Evolutionary conservation across 2,329 filamentous ascomycete genomes (phyloP).

Genomic region (Ophiobolus disseminans): DNA sequence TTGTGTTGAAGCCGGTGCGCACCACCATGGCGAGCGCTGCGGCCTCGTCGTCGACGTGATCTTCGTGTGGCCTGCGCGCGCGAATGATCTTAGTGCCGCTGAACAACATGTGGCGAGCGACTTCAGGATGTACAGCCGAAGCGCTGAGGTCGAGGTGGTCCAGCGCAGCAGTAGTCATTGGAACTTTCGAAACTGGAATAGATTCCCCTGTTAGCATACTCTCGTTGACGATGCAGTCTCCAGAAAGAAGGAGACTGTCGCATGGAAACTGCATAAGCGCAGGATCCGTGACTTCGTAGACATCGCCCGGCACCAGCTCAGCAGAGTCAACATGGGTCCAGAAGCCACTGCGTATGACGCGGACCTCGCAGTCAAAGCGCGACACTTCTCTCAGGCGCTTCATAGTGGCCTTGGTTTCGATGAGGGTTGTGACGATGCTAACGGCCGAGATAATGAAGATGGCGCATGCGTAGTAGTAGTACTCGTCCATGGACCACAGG

Average conservation of each 20-base stretch:
- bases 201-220: conserved; percentile 99
- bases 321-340: conserved; percentile 88
- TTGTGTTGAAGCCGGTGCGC: conserved; percentile 95
- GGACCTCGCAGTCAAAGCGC: conserved; percentile 91
- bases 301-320: conserved; percentile 91
- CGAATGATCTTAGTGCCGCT: conserved; percentile 95
- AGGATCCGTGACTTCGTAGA: conserved; percentile 96
- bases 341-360: conserved; percentile 92
- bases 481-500: conserved; percentile 93
- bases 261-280: conserved; percentile 86
- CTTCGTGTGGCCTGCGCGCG: conserved; percentile 84
- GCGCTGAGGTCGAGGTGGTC: conserved; percentile 77
- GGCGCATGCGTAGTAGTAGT: conserved; percentile 96
- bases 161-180: conserved; percentile 82
- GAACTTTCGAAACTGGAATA: conserved; percentile 91
- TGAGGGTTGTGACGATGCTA: conserved; percentile 85
- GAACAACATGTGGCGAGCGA: conserved; percentile 90
- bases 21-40: conserved; percentile 91
- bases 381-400: conserved; percentile 88
- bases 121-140: conserved; percentile 80
- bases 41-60: conserved; percentile 83
- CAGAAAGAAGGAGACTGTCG: conserved; percentile 87
- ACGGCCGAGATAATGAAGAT: conserved; percentile 95
- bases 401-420: conserved; percentile 95
- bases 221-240: conserved; percentile 98